These are phyloP conservation scores for Xylaria telfairii DNA, from an alignment of 495 filamentous ascomycete genomes.

Conservation along the genomic window DNA sequence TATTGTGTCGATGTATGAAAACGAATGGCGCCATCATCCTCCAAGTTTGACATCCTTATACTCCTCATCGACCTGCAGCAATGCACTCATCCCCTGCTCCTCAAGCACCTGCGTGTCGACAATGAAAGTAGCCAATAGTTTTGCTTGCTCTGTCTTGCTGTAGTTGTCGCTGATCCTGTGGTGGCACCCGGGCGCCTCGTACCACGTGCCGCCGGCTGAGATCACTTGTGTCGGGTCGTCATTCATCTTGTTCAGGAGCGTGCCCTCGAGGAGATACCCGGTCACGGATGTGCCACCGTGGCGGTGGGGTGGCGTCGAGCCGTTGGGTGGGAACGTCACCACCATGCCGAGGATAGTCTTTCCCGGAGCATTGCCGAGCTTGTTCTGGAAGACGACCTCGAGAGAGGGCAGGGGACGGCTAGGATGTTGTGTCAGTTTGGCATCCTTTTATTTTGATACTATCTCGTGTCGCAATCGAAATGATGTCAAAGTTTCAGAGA, in stretches of 20 bases:
- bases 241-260: constrained; percentile 8
- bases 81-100: background rate
- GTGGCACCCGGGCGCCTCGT: constrained; percentile 1
- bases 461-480: background rate
- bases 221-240: constrained; percentile 2
- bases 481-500: background rate
- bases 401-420: background rate
- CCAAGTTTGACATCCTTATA: constrained; percentile 8
- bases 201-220: background rate
- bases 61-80: background rate
- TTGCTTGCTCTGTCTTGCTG: constrained; percentile 1
- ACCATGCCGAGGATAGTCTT: constrained; percentile 10
- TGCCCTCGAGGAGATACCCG: background rate
- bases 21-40: background rate
- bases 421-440: background rate
- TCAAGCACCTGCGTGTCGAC: background rate
- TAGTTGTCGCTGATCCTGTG: constrained; percentile 8
- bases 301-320: background rate
- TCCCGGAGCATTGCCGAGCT: background rate
- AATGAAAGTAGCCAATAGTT: constrained; percentile 4
- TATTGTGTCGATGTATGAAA: too few species aligned
- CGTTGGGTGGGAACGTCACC: constrained; percentile 6
- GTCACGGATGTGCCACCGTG: constrained; percentile 12
- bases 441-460: background rate
- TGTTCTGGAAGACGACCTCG: constrained; percentile 4